These are phyloP conservation scores for Violaceomyces palustris DNA, from an alignment of 1,284 basidiomycete species.

Conservation along the genomic window DNA sequence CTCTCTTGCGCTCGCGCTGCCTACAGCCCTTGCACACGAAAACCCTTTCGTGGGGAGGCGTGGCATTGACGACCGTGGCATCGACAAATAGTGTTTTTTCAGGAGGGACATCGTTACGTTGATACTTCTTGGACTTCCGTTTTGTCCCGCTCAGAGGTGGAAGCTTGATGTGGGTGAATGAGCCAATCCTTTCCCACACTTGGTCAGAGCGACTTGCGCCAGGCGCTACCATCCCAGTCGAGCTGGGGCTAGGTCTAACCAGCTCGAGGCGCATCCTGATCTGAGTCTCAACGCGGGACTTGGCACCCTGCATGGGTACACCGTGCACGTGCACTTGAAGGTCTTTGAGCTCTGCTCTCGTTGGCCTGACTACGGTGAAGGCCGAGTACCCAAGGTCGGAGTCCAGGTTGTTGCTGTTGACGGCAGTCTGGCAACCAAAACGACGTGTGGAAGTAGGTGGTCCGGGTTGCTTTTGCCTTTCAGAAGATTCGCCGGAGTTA, in stretches of 20 bases:
- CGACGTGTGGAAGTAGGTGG: conserved; percentile 6
- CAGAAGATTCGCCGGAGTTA: conserved; percentile 27
- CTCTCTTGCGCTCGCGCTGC: conserved; percentile 58
- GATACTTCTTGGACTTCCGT: conserved; percentile 68
- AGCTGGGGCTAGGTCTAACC: conserved; percentile 25
- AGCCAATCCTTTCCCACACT: conserved; percentile 48
- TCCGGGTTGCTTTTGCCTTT: conserved; percentile 13
- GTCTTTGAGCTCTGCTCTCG: conserved; percentile 30
- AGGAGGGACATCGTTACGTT: conserved; percentile 39
- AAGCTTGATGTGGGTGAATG: conserved; percentile 50
- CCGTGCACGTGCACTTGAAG: conserved; percentile 65
- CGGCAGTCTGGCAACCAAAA: conserved; percentile 22
- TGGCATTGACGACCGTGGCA: conserved; percentile 59
- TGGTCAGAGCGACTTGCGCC: conserved; percentile 52
- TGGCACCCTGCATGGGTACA: conserved; percentile 77
- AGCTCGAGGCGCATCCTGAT: conserved; percentile 50
- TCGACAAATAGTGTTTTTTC: conserved; percentile 52
- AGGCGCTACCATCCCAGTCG: conserved; percentile 69
- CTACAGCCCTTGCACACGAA: conserved; percentile 66
- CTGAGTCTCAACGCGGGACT: conserved; percentile 85
- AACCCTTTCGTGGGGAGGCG: conserved; percentile 66
- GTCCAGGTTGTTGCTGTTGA: conserved; percentile 40
- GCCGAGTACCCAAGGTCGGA: conserved; percentile 39
- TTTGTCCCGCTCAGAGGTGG: conserved; percentile 51
- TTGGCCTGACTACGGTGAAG: conserved; percentile 32